Base-by-base conservation (phyloP, 2,329 filamentous ascomycete species). In the Cercospora zeae-maydis region DNA sequence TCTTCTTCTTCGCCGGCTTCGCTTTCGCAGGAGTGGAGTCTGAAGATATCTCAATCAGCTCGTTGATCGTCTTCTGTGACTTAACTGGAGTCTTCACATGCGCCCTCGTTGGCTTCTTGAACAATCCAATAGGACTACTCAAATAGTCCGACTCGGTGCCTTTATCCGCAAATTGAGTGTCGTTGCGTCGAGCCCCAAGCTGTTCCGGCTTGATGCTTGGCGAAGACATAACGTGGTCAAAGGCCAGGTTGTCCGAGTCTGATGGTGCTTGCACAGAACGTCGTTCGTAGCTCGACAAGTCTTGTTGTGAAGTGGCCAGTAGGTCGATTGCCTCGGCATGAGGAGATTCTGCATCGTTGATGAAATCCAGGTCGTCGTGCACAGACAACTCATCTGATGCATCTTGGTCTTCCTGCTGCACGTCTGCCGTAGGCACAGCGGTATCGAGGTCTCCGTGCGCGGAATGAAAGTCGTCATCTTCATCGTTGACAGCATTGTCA, bases 401-500 rank as follows among this genome's bases (percentile, higher is more conserved):
- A 24, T 68, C 66, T 31, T 56, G 58, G 24, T 39, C 27, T 19
- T 61, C 60, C 16, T 59, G 31, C 27, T 58, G 53, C 9, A 10
- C 47, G 19, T 30, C 24, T 3, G 31, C 27, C 13, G 16, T 16
- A 31, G 24, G 30, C 47, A 21, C 58, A 21, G 42, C 6, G 13
- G 31, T 33, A 5, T 63, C 63, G 1, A 66, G 65, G 45, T 59
- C 37, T 11, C 52, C 34, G 5, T 61, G 42, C 16, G 62, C 62
- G 45, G 58, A 53, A 36, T 70, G 67, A 21, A 67, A 68, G 1
- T 62, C 58, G 13, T 70, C 68, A 2, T 62, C 58, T 9, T 70
- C 68, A 33, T 66, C 61, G 9, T 55, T 62, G 13, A 62, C 62
- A n/a, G 14, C 52, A 3, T 60, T 63, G 11, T 53, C 51, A 19